phyloP scores from a whole-genome alignment of 2,329 filamentous ascomycete species.

The Ambrosiella cleistominuta region DNA sequence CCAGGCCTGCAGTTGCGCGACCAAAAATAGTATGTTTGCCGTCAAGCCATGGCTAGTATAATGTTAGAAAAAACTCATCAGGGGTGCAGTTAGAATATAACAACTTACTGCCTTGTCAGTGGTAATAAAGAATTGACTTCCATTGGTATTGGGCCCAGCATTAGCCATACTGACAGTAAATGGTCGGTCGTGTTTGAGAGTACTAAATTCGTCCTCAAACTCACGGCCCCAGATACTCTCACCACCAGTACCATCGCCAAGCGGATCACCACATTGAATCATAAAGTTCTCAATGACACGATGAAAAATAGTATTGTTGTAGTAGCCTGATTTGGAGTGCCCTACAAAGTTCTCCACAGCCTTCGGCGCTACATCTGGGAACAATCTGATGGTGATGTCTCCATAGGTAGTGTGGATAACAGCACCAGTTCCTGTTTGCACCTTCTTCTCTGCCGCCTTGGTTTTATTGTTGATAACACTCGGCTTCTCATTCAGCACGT shows the following conservation, averaged over 20 bases:
- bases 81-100: neutral
- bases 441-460: slow-evolving; percentile 39
- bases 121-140: slow-evolving; percentile 95
- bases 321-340: slow-evolving; percentile 76
- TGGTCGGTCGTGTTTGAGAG: slow-evolving; percentile 80
- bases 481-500: slow-evolving; percentile 90
- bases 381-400: slow-evolving; percentile 84
- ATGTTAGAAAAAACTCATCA: neutral
- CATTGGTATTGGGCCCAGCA: slow-evolving; percentile 86
- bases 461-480: slow-evolving; percentile 28
- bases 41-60: slow-evolving; percentile 53
- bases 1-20: slow-evolving; percentile 70
- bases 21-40: slow-evolving; percentile 95
- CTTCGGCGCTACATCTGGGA: slow-evolving; percentile 82
- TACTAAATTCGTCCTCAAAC: slow-evolving; percentile 87
- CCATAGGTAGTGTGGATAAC: slow-evolving; percentile 84
- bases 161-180: slow-evolving; percentile 98
- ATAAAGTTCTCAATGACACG: slow-evolving; percentile 96
- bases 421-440: slow-evolving; percentile 60
- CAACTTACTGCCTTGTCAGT: slow-evolving; percentile 73
- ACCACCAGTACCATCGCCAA: slow-evolving; percentile 77
- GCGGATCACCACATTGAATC: slow-evolving; percentile 75
- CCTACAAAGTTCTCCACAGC: slow-evolving; percentile 96
- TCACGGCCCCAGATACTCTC: slow-evolving; percentile 86
- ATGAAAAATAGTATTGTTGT: slow-evolving; percentile 96